Evolutionary conservation across 495 filamentous ascomycete species (phyloP), one percentile per base, ranked within the genome.

Genomic region (Penicillium daleae): DNA sequence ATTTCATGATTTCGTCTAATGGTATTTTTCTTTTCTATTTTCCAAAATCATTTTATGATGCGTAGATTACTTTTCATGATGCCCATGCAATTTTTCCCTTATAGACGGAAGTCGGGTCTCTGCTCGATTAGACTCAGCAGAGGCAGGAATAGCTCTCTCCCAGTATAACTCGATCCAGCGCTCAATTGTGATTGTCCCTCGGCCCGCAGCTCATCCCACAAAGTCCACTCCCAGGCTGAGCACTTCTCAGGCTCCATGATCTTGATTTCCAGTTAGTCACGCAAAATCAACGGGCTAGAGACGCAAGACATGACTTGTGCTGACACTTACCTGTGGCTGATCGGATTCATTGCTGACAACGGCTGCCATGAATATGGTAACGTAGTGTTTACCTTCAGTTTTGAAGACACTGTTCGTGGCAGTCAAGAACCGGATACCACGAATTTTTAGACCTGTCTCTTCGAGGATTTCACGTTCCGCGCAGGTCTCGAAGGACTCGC

Each of bases 181-280:
- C 29, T 44, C 31, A 68, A 51, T 40, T 67, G 44, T 17, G 60
- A 26, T 35, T 65, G 56, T 0, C 49, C 61, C 19, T 56, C 56
- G 6, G 31, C 56, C 31, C 49, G 33, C 7, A 83, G 52, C 44
- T 80, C 70, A 22, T 79, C 74, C 84, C 85, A 88, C 10, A 67
- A 76, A 12, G 74, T 68, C 88, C 88, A 92, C 15, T 76, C 67
- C 89, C 89, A 92, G 1, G 69, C 74, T 37, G 80, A 81, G 64
- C 89, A 91, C 67, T 90, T 91, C 3, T 90, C 74, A 0, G 87
- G 87, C 62, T 92, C 89, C 56, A 84, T 24, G 5, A 75, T 33
- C 73, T 76, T 57, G 21, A 46, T 49, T 44, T 15, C 12, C 22
- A 51, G 35, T 46, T 26, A 64, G 49, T 37, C 44, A 39, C 27